A percentile compares a stretch with the other conserved stretches of the same genome.
Conservation (phyloP, 371 early-diverging fungal species). For the Sporodiniella umbellata region DNA sequence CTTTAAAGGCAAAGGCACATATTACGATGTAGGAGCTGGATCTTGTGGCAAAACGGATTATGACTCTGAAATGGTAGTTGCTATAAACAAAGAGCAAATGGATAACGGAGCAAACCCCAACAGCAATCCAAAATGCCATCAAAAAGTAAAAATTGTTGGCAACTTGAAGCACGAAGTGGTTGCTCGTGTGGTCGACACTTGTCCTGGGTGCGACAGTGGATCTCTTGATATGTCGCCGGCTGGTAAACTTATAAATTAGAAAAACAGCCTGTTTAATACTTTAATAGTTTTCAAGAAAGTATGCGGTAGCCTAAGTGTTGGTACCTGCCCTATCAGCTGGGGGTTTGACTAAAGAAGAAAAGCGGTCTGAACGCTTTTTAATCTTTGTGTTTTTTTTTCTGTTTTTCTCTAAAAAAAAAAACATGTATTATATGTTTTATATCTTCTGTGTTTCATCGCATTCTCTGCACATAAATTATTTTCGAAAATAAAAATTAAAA, state of each 20-base stretch:
- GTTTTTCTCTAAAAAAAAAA: not conserved
- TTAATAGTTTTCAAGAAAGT: constrained; percentile 21
- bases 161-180: not conserved
- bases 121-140: constrained; percentile 8
- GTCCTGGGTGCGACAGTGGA: constrained; percentile 12
- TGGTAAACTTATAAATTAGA: constrained; percentile 5
- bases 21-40: constrained; percentile 27
- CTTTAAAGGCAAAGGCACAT: constrained; percentile 21
- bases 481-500: too few relatives aligned
- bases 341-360: constrained; percentile 9
- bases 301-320: constrained; percentile 18
- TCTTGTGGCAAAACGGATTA: constrained; percentile 28
- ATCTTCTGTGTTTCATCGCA: too few relatives aligned
- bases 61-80: constrained; percentile 29
- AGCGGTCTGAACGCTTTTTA: not conserved
- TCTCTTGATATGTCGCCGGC: constrained; percentile 10
- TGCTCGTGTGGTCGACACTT: constrained; percentile 12
- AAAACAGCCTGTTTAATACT: too few relatives aligned
- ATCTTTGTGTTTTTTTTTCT: not conserved
- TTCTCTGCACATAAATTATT: too few relatives aligned
- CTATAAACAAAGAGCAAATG: constrained; percentile 28
- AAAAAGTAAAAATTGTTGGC: constrained; percentile 9
- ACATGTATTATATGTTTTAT: not conserved
- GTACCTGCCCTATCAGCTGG: constrained; percentile 21
- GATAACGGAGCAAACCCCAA: constrained; percentile 33